Percentiles rank a stretch among this genome's conserved stretches.
Conservation (phyloP, 306 rosid species). For the Lathyrus aphaca region DNA sequence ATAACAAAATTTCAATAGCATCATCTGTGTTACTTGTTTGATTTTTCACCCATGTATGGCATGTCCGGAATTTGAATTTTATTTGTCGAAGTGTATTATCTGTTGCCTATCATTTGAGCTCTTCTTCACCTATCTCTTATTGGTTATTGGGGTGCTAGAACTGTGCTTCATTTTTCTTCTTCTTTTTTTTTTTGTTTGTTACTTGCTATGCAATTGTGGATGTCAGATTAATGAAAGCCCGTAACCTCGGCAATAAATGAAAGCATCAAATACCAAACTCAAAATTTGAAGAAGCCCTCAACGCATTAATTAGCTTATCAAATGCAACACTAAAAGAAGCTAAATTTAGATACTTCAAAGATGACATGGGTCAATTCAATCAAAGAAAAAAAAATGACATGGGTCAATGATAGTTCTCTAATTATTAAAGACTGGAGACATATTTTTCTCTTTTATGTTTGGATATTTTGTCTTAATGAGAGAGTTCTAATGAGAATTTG, state of each 20-base stretch:
- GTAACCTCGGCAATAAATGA: neutral
- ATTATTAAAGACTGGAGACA: neutral
- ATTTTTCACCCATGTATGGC: too few species aligned
- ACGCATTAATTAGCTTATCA: neutral
- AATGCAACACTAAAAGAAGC: neutral
- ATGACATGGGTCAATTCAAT: neutral
- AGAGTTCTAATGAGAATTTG: too few species aligned
- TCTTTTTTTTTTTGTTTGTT: neutral
- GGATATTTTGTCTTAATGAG: neutral
- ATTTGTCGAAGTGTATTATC: too few species aligned
- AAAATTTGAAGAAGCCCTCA: neutral
- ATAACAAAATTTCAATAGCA: too few species aligned
- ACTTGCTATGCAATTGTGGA: neutral
- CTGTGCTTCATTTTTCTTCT: neutral
- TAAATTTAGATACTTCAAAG: neutral
- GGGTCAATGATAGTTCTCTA: neutral
- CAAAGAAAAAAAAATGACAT: too few species aligned
- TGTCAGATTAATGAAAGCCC: constrained; percentile 10
- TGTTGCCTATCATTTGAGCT: too few species aligned
- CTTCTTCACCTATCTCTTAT: too few species aligned
- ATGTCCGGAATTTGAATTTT: too few species aligned
- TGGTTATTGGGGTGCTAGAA: neutral
- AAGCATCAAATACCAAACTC: neutral
- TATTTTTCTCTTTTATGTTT: neutral
- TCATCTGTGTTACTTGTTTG: too few species aligned